Evolutionary conservation across 768 basidiomycete genomes (phyloP).

Genomic region (Rhodotorula toruloides): DNA sequence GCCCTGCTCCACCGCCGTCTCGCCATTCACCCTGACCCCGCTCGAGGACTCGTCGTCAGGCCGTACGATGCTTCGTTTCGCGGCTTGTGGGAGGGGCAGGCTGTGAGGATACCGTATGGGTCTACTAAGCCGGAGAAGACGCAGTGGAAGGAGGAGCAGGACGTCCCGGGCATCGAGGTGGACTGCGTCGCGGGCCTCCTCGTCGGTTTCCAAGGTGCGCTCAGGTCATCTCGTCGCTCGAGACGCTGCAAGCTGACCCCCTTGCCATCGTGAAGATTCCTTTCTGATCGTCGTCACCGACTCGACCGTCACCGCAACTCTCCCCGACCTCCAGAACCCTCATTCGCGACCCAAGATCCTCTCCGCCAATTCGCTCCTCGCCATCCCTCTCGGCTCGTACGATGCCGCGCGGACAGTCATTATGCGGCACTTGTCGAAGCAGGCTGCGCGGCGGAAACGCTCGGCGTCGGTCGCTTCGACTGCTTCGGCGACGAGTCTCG

Average conservation of each 20-base stretch:
- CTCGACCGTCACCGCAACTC: constrained; percentile 10
- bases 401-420: constrained; percentile 8
- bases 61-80: neutral
- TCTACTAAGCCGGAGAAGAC: neutral
- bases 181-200: constrained; percentile 21
- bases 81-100: neutral
- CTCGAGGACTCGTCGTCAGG: neutral
- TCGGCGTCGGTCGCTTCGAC: constrained; percentile 1
- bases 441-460: constrained; percentile 2
- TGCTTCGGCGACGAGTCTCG: neutral
- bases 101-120: constrained; percentile 16
- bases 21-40: constrained; percentile 1
- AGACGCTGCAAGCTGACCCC: neutral
- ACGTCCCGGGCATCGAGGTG: neutral
- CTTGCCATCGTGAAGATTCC: constrained; percentile 6
- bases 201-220: constrained; percentile 24
- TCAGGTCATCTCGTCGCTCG: neutral
- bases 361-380: constrained; percentile 8
- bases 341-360: constrained; percentile 11
- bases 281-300: constrained; percentile 26
- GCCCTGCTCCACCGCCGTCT: neutral
- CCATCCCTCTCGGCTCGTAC: constrained; percentile 25
- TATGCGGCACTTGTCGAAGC: constrained; percentile 13
- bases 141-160: neutral
- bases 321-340: constrained; percentile 8